Conservation (phyloP, 192 early-diverging fungal genomes). For the Linnemannia elongata region DNA sequence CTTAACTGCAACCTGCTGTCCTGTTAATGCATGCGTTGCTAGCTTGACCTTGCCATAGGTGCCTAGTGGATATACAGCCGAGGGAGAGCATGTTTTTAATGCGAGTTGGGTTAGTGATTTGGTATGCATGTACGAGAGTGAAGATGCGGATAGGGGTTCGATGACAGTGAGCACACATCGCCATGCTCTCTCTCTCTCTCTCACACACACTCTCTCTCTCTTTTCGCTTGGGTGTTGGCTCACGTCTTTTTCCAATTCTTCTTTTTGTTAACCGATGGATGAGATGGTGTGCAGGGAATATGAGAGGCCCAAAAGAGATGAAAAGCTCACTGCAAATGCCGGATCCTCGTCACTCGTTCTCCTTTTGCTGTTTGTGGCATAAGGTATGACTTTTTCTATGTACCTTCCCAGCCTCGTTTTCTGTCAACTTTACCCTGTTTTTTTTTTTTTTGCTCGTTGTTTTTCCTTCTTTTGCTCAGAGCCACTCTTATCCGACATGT, state of each 20-base stretch:
- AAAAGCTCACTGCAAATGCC: not conserved
- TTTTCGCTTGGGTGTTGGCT: not conserved
- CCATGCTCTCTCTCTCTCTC: not conserved
- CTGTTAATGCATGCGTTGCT: slow-evolving; percentile 70
- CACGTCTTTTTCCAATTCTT: not conserved
- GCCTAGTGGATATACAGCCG: slow-evolving; percentile 47
- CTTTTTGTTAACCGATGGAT: not conserved
- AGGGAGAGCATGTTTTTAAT: not conserved
- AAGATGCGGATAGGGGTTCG: slow-evolving; percentile 7
- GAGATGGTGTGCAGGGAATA: not conserved
- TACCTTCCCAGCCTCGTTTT: not conserved
- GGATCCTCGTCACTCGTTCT: not conserved
- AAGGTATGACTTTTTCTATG: not conserved
- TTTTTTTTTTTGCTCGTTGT: slow-evolving; percentile 1
- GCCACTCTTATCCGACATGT: not conserved
- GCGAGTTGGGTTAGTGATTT: not conserved
- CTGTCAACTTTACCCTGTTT: not conserved
- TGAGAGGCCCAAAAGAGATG: not conserved
- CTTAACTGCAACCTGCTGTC: slow-evolving; percentile 74
- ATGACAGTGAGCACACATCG: not conserved
- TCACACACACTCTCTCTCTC: too few species aligned
- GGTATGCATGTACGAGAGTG: slow-evolving; percentile 3
- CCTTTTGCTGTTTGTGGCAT: not conserved
- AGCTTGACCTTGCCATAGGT: slow-evolving; percentile 77
- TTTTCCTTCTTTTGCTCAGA: not conserved